Evolutionary conservation across 306 rosid genomes (phyloP), one percentile per base, ranked within the genome.

Genomic region (Sindora glabra): DNA sequence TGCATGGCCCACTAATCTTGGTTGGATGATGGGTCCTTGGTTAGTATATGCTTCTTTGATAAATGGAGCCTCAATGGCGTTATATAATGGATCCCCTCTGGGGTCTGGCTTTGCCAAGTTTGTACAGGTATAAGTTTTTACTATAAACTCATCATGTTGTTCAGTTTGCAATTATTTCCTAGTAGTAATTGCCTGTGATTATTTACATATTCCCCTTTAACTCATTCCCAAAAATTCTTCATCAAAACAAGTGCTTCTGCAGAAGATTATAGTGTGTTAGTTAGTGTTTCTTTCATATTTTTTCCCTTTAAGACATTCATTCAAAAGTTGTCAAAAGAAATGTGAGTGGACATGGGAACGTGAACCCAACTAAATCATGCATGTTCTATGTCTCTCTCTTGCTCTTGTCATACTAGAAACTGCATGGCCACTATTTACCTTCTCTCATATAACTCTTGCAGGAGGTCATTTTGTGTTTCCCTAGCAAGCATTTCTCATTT

Each of bases 21-120:
- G 98, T 64, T 88, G 98, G 98, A 92, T 92, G 98, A 92, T 92
- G 98, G 96, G 98, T 47, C 98, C 98, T 41, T 92, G 98, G 98
- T 80, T 92, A 19, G 83, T 92, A 56, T 92, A 86, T 74, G 98
- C 95, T 44, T 86, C 98, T 47, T 78, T 92, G 68, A 67, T 92
- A 64, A 92, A 88, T 76, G 95, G 95, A 48, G 98, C 96, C 72
- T 88, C 90, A 29, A 83, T 92, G 80, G 95, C 96, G 33, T 67
- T 92, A 56, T 92, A 83, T 73, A 76, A 74, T 62, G 98, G 96
- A 72, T 83, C 95, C 54, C 98, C 96, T 32, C 89, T 86, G 72
- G 87, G 96, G 48, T 52, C 86, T 66, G 86, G 95, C 63, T 92
- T 92, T 88, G 83, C 86, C 48, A 92, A 83, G 75, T 88, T 88